These are phyloP conservation scores for Backusella liffmaniae DNA, from an alignment of 192 early-diverging fungal species.

Conservation along the genomic window DNA sequence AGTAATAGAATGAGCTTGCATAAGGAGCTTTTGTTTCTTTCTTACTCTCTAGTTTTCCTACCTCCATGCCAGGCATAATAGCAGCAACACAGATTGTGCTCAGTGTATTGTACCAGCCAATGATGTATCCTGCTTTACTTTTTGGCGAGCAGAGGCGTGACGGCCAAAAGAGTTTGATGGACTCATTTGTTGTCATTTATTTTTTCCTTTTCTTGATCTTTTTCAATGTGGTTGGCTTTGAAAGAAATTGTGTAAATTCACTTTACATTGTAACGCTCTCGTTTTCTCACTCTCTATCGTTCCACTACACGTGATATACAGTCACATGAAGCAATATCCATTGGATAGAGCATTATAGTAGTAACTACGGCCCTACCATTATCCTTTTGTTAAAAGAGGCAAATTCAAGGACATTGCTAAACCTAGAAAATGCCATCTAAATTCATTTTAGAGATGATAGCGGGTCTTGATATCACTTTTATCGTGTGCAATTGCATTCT, in stretches of 20 bases:
- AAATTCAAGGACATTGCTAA: too few relatives aligned
- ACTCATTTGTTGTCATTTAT: not conserved
- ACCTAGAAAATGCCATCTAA: too few relatives aligned
- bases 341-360: too few relatives aligned
- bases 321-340: too few relatives aligned
- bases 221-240: not conserved
- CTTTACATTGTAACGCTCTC: too few relatives aligned
- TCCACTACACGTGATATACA: not conserved
- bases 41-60: constrained; percentile 17
- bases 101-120: constrained; percentile 52
- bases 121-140: constrained; percentile 43
- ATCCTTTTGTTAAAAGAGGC: too few relatives aligned
- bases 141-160: constrained; percentile 48
- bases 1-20: too few relatives aligned
- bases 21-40: not conserved
- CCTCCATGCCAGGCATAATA: constrained; percentile 46
- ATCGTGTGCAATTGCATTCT: too few relatives aligned
- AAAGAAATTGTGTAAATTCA: not conserved
- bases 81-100: constrained; percentile 52
- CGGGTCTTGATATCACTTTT: too few relatives aligned
- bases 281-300: not conserved
- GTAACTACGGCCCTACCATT: too few relatives aligned
- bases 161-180: constrained; percentile 51
- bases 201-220: not conserved
- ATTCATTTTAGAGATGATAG: too few relatives aligned